Percentiles rank a stretch among this genome's conserved stretches.
Conservation (phyloP, 257 asterid species). For the Fraxinus americana region DNA sequence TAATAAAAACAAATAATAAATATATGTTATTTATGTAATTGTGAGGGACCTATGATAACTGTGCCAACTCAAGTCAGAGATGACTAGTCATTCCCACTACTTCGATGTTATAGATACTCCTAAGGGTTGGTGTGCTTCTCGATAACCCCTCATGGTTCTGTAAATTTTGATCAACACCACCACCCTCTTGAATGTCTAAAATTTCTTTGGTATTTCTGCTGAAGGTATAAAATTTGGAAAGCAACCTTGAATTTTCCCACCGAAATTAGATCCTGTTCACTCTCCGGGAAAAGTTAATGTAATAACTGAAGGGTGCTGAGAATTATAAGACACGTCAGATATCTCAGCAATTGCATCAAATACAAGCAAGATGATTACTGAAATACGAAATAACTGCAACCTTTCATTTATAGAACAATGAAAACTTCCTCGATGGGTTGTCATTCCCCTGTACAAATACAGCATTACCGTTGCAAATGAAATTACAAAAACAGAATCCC, state of each 20-base stretch:
- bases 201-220: background rate
- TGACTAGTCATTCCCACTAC: background rate
- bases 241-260: background rate
- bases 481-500: constrained; percentile 4
- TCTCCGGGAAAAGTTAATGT: background rate
- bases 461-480: background rate
- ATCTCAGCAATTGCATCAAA: background rate
- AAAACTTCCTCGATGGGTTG: constrained; percentile 10
- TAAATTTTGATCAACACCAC: background rate
- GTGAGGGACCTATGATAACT: background rate
- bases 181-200: background rate
- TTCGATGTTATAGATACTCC: background rate
- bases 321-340: background rate
- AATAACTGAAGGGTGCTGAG: background rate
- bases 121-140: background rate
- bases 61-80: background rate
- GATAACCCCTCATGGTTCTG: background rate
- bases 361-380: background rate
- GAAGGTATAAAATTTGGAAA: background rate
- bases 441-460: background rate
- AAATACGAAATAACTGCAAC: background rate
- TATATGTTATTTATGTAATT: background rate
- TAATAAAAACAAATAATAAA: too few relatives aligned
- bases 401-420: constrained; percentile 6
- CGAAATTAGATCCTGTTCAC: background rate